Evolutionary conservation across 768 basidiomycete species (phyloP), one percentile per base, ranked within the genome.

Genomic region (Suillus subalutaceus): DNA sequence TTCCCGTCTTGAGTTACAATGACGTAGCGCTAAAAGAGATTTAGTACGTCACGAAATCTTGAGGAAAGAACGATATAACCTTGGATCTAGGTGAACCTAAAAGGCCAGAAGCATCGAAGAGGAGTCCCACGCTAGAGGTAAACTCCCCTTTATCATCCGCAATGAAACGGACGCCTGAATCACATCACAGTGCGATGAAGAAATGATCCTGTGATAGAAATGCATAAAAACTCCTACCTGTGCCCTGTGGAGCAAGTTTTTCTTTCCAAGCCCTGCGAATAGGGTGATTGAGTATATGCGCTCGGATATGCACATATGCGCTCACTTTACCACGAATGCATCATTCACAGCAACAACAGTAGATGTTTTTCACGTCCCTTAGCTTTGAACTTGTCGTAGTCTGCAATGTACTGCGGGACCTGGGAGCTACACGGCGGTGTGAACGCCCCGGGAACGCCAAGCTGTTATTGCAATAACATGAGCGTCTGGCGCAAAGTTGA

Each of bases 291-390:
- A 69, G 63, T 67, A 16, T 9, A 26, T 43, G 50, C 55, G 55
- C 12, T 37, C 23, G 43, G 52, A 62, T 32, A 41, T 43, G 23
- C 12, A 23, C 64, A 44, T 63, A 72, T 65, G 56, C 63, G 9
- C 62, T 20, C 71, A 81, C 64, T 88, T 85, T 65, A 83, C 86
- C 55, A 92, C 90, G 71, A 91, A 95, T 8, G 84, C 83, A 73
- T 96, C 94, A 75, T 96, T 96, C 65, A 92, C 89, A 32, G 88
- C 80, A 63, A 96, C 78, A 63, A 95, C 84, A 67, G n/a, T 88
- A 90, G 67, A 93, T 85, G 62, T 86, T 82, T 66, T 86, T 84
- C 72, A 94, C 79, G 13, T n/a, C 92, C 94, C 77, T 93, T 94
- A 4, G 81, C 85, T 79, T 88, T 88, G 85, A 92, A 92, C 72